Evolutionary conservation across 768 basidiomycete genomes (phyloP).

Genomic region (Lyophyllum atratum): DNA sequence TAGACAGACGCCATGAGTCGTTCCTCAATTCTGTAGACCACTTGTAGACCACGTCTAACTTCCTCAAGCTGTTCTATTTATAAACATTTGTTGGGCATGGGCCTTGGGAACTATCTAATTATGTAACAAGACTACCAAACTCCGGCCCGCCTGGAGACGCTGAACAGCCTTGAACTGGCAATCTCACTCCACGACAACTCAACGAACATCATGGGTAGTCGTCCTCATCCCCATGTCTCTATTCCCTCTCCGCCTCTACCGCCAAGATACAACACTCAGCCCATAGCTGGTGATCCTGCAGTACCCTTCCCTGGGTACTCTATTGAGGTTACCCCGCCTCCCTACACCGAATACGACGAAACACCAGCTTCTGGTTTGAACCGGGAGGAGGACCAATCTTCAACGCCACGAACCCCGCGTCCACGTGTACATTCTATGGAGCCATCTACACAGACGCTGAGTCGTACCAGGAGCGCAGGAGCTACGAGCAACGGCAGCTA

Average conservation of each 20-base stretch:
- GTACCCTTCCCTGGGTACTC: slow-evolving; percentile 29
- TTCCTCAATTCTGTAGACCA: too few species aligned
- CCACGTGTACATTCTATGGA: slow-evolving; percentile 35
- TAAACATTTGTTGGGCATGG: too few species aligned
- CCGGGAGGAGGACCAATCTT: slow-evolving; percentile 32
- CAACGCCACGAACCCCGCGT: slow-evolving; percentile 27
- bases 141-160: not conserved
- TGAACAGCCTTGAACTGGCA: not conserved
- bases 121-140: too few species aligned
- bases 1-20: too few species aligned
- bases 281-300: slow-evolving; percentile 2
- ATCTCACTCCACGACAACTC: not conserved
- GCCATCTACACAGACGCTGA: slow-evolving; percentile 27
- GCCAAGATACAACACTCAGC: not conserved
- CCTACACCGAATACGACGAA: slow-evolving; percentile 17
- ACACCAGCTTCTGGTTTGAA: slow-evolving; percentile 28
- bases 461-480: slow-evolving; percentile 41
- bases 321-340: slow-evolving; percentile 26
- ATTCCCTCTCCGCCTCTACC: slow-evolving; percentile 9
- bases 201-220: not conserved
- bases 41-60: too few species aligned
- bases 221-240: not conserved
- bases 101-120: too few species aligned
- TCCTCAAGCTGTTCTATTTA: too few species aligned
- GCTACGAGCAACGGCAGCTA: slow-evolving; percentile 17